Conservation (phyloP, 495 filamentous ascomycete genomes). For the Jackrogersella minutella region DNA sequence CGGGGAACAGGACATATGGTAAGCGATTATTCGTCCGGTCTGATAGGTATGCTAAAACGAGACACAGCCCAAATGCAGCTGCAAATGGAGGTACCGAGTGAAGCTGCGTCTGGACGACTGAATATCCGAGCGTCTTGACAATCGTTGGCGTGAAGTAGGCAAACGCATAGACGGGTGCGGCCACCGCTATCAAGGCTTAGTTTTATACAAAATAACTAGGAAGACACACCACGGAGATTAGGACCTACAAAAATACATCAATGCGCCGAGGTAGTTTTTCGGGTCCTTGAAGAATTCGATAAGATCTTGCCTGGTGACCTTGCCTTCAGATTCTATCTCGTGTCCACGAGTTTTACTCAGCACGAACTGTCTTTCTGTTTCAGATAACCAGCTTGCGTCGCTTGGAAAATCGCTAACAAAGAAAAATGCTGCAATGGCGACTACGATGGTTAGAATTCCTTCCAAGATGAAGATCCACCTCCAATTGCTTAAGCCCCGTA, state of each 20-base stretch:
- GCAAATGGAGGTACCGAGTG: constrained; percentile 77
- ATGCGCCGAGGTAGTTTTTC: constrained; percentile 64
- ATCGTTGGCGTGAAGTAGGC: constrained; percentile 70
- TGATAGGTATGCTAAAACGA: constrained; percentile 61
- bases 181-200: constrained; percentile 46
- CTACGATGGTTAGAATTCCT: constrained; percentile 71
- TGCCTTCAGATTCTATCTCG: too few species aligned
- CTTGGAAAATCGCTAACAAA: constrained; percentile 63
- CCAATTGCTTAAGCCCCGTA: constrained; percentile 71
- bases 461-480: constrained; percentile 79
- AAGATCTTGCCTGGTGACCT: too few species aligned
- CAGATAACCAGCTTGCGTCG: constrained; percentile 64
- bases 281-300: too few species aligned
- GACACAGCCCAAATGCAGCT: constrained; percentile 63
- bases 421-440: constrained; percentile 73
- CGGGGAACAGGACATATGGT: constrained; percentile 52
- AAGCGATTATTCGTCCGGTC: constrained; percentile 57
- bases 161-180: constrained; percentile 74
- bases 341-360: constrained; percentile 66
- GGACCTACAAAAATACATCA: constrained; percentile 73
- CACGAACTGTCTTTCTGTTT: constrained; percentile 68
- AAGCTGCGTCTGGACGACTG: constrained; percentile 69
- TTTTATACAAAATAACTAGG: neutral
- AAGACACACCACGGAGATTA: too few species aligned
- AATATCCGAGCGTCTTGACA: constrained; percentile 65